Evolutionary conservation across 148 eudicot genomes (phyloP), one percentile per base, ranked within the genome.

Genomic region (Simmondsia chinensis): DNA sequence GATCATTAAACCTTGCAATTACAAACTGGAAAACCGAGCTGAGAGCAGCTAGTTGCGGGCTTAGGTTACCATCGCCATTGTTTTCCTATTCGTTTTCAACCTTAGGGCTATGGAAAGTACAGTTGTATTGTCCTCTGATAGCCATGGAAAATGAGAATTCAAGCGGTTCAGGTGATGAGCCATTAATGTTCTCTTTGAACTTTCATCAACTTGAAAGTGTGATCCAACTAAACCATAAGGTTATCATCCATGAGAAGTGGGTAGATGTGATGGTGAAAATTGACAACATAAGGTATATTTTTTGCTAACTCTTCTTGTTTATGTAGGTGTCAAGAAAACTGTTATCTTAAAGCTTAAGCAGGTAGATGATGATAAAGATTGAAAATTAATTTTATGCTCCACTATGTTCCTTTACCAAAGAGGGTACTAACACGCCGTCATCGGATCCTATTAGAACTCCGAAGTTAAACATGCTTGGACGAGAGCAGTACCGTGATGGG

Each of bases 31-130:
- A 76, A 39, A 52, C 33, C 38, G 86, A 80, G 57, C 36, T 65
- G 12, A 59, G 28, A 39, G 62, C 65, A 4, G 33, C 39, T 6
- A 61, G 62, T 33, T 56, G 52, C 16, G 12, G 11, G 17, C 55
- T 80, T 4, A 76, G 59, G 20, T 75, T 75, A 18, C 89, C 80
- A 0, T 83, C 77, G 0, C 77, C 91, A 2, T 38, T 89, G 55
- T 89, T 75, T 57, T 78, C 94, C 2, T 72, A 73, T 49, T 68
- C 74, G 0, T 14, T 68, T 59, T 78, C 95, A 9, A 48, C 70
- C 17, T 39, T 25, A 12, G 97, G 93, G 59, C 20, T 89, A 20
- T 89, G 91, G 94, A 89, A 89, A 61, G 67, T 89, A 53, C 91
- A 81, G 45, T 31, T 83, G 12, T 89, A 80, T 40, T 89, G 97